phyloP scores from a whole-genome alignment of 164 flowering plant species.

The Piper betle region DNA sequence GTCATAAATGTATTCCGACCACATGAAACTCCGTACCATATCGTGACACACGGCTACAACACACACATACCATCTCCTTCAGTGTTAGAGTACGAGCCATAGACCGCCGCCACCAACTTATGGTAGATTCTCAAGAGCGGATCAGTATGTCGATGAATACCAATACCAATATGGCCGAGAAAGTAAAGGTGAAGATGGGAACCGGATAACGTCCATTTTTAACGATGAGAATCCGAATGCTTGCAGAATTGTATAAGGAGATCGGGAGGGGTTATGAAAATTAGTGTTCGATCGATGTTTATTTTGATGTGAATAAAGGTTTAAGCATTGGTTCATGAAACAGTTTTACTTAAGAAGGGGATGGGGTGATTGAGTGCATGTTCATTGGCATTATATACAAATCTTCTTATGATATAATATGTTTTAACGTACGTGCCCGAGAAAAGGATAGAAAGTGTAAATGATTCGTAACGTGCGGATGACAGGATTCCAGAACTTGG shows the following conservation, averaged over 20 bases:
- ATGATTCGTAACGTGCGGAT: no score
- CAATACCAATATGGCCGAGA: slow-evolving; percentile 9
- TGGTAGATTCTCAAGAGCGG: slow-evolving; percentile 16
- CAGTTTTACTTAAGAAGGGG: no score
- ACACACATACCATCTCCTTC: slow-evolving; percentile 47
- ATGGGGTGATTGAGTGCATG: no score
- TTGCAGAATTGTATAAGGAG: slow-evolving; percentile 32
- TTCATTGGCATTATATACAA: no score
- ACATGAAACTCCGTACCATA: slow-evolving; percentile 17
- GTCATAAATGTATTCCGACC: slow-evolving; percentile 15
- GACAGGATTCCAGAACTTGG: no score
- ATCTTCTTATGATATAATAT: no score
- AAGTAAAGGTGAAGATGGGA: slow-evolving; percentile 27
- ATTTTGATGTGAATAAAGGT: no score
- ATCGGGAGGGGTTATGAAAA: not conserved
- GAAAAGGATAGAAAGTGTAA: no score
- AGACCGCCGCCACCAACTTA: slow-evolving; percentile 28
- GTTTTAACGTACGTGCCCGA: no score
- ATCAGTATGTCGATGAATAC: slow-evolving; percentile 34
- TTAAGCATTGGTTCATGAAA: no score
- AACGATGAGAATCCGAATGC: slow-evolving; percentile 97
- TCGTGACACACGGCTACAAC: slow-evolving; percentile 34
- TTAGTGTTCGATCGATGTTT: no score
- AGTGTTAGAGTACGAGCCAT: slow-evolving; percentile 22
- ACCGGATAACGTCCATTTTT: slow-evolving; percentile 51